phyloP scores from a whole-genome alignment of 257 asterid species.

The Solanum pinnatisectum region DNA sequence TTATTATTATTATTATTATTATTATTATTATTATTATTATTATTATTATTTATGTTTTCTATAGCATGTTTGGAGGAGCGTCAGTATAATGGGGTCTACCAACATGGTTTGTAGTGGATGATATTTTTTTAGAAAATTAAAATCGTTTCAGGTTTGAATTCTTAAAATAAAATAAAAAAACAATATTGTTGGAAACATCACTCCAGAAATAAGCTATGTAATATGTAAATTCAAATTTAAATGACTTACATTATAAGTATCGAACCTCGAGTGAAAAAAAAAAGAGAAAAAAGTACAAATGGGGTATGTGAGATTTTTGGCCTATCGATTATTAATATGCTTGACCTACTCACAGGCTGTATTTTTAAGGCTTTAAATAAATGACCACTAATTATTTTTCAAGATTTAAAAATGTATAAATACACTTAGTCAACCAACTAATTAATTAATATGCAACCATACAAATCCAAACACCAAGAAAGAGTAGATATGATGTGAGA shows the following conservation, averaged over 20 bases:
- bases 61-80: not conserved
- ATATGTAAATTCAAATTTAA: not conserved
- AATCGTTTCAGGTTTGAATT: not conserved
- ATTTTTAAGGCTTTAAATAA: conserved; percentile 2
- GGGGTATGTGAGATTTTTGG: not conserved
- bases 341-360: conserved; percentile 27
- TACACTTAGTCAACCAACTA: conserved; percentile 6
- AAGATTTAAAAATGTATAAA: not conserved
- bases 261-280: too few relatives aligned
- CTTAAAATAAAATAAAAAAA: not conserved
- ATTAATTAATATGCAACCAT: not conserved
- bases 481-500: conserved; percentile 3
- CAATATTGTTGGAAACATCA: not conserved
- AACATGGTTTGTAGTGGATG: not conserved
- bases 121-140: not conserved
- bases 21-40: too few relatives aligned
- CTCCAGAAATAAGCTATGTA: not conserved
- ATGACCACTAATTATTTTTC: not conserved
- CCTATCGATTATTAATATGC: not conserved
- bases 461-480: not conserved
- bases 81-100: not conserved
- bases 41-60: too few relatives aligned
- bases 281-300: not conserved
- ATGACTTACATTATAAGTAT: accelerated
- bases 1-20: too few relatives aligned